Evolutionary conservation across 306 rosid genomes (phyloP), one percentile per base, ranked within the genome.

Genomic region (Cicer cuneatum): DNA sequence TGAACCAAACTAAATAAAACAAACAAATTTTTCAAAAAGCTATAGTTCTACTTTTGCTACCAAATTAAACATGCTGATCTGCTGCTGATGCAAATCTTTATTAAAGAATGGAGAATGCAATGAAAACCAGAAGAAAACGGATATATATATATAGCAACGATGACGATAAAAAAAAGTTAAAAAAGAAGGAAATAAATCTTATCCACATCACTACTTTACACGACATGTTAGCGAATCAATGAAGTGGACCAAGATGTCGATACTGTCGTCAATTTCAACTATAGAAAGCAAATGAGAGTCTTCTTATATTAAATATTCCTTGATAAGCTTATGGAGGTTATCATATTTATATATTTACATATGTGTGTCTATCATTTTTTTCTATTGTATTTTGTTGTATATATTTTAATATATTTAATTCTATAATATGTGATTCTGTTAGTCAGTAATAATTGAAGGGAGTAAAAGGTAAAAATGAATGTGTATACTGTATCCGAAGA

Each of bases 201-300:
- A 87, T 89, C 93, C 83, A 41, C 73, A 82, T 58, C 64, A 57
- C 0, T 6, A 81, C 97, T 90, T 90, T 87, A 87, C 96, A 88
- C 92, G 90, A 11, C 87, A 82, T 48, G 63, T 41, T 10, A 80
- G 68, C 77, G 78, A 87, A 82, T 82, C 82, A 82, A 61, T 49
- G 57, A 73, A 69, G 74, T 69, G 72, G 59, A 59, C 45, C 56
- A 73, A 79, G 29, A 33, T n/a, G 66, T 81, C 0, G 39, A 75
- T 38, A 66, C 72, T 69, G 75, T 72, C 48, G 16, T 37, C 35
- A 51, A 61, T 66, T 81, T 82, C 75, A 69, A 72, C 72, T 47
- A 53, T 56, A 47, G 29, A 73, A 53, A 69, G 71, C 66, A 38
- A 38, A 10, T 3, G 46, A 43, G 66, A 80, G 73, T 72, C 77